phyloP scores from a whole-genome alignment of 805 yeast species.

The Candida insectalens region DNA sequence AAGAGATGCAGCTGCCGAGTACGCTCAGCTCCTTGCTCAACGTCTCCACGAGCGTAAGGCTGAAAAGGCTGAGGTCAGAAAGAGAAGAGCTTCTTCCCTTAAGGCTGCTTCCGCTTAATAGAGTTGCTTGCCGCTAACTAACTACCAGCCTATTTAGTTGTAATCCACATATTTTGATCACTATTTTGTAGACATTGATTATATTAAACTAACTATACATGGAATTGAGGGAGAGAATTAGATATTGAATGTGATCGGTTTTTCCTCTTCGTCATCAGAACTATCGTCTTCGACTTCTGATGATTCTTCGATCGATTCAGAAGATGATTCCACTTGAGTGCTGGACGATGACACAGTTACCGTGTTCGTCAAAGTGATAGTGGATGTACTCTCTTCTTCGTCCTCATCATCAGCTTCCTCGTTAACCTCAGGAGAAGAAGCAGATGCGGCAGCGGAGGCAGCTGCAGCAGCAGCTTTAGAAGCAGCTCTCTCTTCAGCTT shows the following conservation, averaged over 20 bases:
- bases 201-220: not conserved
- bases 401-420: conserved; percentile 8
- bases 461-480: not conserved
- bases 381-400: too few species aligned
- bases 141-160: not conserved
- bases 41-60: conserved; percentile 98
- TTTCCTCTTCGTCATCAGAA: too few species aligned
- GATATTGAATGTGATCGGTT: not conserved
- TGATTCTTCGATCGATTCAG: too few species aligned
- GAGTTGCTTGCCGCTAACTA: conserved; percentile 3
- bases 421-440: not conserved
- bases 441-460: too few species aligned
- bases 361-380: too few species aligned
- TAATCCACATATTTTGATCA: not conserved
- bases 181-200: not conserved
- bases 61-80: conserved; percentile 96
- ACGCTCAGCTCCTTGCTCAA: conserved; percentile 97
- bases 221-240: not conserved
- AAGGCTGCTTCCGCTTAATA: conserved; percentile 39
- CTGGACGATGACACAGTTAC: too few species aligned
- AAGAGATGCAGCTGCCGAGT: conserved; percentile 99
- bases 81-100: conserved; percentile 99
- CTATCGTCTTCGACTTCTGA: too few species aligned
- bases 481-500: conserved; percentile 28
- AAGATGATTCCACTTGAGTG: too few species aligned